A percentile compares a stretch with the other conserved stretches of the same genome.
Evolutionary conservation across 2,329 filamentous ascomycete species (phyloP).

Genomic region (Botrytis porri): DNA sequence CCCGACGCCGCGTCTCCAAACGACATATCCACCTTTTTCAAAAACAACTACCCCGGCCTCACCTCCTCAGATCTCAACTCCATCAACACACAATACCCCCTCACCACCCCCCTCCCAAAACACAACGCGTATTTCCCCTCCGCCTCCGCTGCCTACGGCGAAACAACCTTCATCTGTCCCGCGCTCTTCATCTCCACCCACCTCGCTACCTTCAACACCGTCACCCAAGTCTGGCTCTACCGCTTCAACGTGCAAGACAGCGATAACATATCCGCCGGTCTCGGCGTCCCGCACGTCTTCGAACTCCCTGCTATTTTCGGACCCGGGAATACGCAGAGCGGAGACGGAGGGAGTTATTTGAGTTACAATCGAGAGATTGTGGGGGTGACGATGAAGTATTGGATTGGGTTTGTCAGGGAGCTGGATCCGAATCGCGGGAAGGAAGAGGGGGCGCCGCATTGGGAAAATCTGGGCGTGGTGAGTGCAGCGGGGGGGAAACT

Average conservation of each 20-base stretch:
- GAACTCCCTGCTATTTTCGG: slow-evolving; percentile 42
- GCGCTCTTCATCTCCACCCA: slow-evolving; percentile 42
- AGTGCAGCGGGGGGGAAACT: slow-evolving; percentile 20
- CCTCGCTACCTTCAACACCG: slow-evolving; percentile 35
- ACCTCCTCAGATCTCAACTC: slow-evolving; percentile 31
- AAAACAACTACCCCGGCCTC: slow-evolving; percentile 41
- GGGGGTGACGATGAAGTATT: slow-evolving; percentile 43
- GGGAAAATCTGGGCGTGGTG: slow-evolving; percentile 30
- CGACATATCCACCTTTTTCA: slow-evolving; percentile 39
- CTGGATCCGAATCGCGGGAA: slow-evolving; percentile 42
- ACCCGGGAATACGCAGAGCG: slow-evolving; percentile 36
- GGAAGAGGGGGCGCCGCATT: slow-evolving; percentile 33
- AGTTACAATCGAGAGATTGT: slow-evolving; percentile 38
- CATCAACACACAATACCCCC: slow-evolving; percentile 38
- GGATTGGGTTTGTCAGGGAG: slow-evolving; percentile 44
- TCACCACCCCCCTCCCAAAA: slow-evolving; percentile 35
- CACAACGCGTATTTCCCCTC: slow-evolving; percentile 41
- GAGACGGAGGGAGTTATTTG: slow-evolving; percentile 36
- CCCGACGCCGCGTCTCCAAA: slow-evolving; percentile 38
- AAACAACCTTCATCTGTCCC: slow-evolving; percentile 49
- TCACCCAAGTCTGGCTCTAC: slow-evolving; percentile 46
- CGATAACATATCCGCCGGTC: slow-evolving; percentile 38
- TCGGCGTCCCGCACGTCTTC: slow-evolving; percentile 41
- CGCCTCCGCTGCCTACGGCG: slow-evolving; percentile 44
- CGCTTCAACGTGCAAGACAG: slow-evolving; percentile 46